Conservation (phyloP, 1,284 basidiomycete genomes). For the Microbotryum silenes-acaulis region DNA sequence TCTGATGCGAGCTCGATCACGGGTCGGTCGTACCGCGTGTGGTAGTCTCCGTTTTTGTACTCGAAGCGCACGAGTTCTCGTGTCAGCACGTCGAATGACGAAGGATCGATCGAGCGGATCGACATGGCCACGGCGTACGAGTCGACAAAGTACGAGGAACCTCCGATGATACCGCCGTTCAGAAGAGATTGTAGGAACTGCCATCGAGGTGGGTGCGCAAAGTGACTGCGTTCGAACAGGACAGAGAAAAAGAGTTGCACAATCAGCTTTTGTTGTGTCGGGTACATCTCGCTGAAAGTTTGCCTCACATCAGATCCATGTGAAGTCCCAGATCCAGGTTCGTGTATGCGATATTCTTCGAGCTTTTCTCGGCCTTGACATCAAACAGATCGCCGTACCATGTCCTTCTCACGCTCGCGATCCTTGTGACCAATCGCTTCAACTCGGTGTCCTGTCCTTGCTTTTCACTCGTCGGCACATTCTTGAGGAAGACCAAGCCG, state of each 20-base stretch:
- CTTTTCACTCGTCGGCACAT: slow-evolving; percentile 54
- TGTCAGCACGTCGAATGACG: slow-evolving; percentile 56
- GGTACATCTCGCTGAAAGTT: not conserved
- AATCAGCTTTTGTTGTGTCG: not conserved
- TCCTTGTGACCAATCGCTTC: slow-evolving; percentile 53
- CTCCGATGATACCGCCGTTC: slow-evolving; percentile 69
- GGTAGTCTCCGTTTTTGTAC: slow-evolving; percentile 84
- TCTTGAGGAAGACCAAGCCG: slow-evolving; percentile 49
- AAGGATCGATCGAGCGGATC: slow-evolving; percentile 51
- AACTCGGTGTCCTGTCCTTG: slow-evolving; percentile 52
- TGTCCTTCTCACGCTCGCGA: slow-evolving; percentile 73
- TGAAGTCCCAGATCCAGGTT: slow-evolving; percentile 81
- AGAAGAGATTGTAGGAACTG: slow-evolving; percentile 84
- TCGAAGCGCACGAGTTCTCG: slow-evolving; percentile 69
- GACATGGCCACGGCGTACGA: slow-evolving; percentile 58
- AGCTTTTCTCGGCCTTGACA: slow-evolving; percentile 61
- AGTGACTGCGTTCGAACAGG: slow-evolving; percentile 46
- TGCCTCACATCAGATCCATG: slow-evolving; percentile 77
- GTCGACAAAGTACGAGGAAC: slow-evolving; percentile 83
- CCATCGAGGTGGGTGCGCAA: slow-evolving; percentile 78
- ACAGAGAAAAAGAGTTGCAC: not conserved
- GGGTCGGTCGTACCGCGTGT: slow-evolving; percentile 68
- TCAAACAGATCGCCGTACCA: slow-evolving; percentile 90
- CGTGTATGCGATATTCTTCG: slow-evolving; percentile 91
- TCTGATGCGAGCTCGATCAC: slow-evolving; percentile 59